These are phyloP conservation scores for Nigrospora oryzae DNA, from an alignment of 2,329 filamentous ascomycete species.

Conservation along the genomic window DNA sequence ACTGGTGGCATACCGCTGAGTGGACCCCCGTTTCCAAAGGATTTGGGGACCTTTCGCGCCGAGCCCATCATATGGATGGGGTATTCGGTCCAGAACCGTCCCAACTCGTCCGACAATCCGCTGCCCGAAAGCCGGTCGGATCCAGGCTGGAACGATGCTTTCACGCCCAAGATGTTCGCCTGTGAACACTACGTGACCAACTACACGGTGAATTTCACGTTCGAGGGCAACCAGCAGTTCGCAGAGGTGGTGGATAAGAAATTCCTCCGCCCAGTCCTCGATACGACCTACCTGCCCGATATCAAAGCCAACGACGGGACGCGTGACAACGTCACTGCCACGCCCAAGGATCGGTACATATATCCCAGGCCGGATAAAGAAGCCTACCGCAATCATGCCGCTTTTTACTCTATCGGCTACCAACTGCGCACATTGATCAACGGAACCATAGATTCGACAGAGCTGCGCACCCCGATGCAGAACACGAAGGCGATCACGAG, in stretches of 20 bases:
- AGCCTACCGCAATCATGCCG: constrained; percentile 21
- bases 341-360: constrained; percentile 21
- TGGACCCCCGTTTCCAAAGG: constrained; percentile 15
- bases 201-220: constrained; percentile 25
- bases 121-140: constrained; percentile 11
- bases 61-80: constrained; percentile 31
- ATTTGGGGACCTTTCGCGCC: constrained; percentile 26
- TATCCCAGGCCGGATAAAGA: constrained; percentile 12
- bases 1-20: constrained; percentile 14
- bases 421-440: constrained; percentile 22
- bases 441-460: constrained; percentile 20
- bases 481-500: constrained; percentile 30
- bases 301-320: constrained; percentile 24
- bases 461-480: constrained; percentile 14
- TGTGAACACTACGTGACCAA: constrained; percentile 28
- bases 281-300: constrained; percentile 21
- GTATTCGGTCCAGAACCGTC: constrained; percentile 16
- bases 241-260: constrained; percentile 14
- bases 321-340: constrained; percentile 23
- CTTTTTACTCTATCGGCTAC: constrained; percentile 25
- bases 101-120: constrained; percentile 3
- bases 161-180: constrained; percentile 24
- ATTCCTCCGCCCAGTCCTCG: constrained; percentile 20
- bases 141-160: constrained; percentile 19
- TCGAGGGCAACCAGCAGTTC: constrained; percentile 19